Evolutionary conservation across 257 asterid genomes (phyloP).

Genomic region (Plantago major): DNA sequence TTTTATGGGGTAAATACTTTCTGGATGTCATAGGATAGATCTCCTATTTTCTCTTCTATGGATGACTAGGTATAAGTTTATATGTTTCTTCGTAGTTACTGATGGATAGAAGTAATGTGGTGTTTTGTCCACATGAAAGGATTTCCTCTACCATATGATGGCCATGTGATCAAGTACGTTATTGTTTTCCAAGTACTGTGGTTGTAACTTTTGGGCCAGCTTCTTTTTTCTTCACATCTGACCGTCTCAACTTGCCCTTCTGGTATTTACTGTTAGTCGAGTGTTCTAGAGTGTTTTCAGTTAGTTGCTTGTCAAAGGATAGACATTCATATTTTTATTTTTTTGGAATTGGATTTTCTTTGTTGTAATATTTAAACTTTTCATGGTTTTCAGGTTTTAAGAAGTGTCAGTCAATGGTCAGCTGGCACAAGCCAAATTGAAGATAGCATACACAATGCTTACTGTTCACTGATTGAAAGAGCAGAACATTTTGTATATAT

Average conservation of each 20-base stretch:
- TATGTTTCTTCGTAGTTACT: no score
- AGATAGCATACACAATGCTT: conserved; percentile 88
- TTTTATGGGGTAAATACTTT: no score
- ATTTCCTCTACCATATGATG: neutral
- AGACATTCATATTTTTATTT: conserved; percentile 9
- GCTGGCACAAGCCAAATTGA: conserved; percentile 97
- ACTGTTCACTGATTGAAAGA: conserved; percentile 86
- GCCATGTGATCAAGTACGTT: conserved; percentile 10
- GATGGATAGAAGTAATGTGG: no score
- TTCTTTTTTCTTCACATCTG: conserved; percentile 2
- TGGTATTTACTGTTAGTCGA: conserved; percentile 5
- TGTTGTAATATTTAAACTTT: conserved; percentile 19
- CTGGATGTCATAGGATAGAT: no score
- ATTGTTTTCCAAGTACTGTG: conserved; percentile 2
- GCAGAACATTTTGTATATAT: conserved; percentile 87
- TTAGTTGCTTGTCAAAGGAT: conserved; percentile 14
- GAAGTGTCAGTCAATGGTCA: conserved; percentile 98
- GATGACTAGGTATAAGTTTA: no score
- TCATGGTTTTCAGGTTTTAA: conserved; percentile 55
- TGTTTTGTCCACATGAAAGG: no score
- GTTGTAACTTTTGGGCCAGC: neutral
- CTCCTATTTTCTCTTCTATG: no score
- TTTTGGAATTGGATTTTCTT: conserved; percentile 15
- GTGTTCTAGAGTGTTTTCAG: neutral
- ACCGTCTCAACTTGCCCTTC: conserved; percentile 5